Conservation (phyloP, 495 filamentous ascomycete genomes). For the Hyaloscypha bicolor region DNA sequence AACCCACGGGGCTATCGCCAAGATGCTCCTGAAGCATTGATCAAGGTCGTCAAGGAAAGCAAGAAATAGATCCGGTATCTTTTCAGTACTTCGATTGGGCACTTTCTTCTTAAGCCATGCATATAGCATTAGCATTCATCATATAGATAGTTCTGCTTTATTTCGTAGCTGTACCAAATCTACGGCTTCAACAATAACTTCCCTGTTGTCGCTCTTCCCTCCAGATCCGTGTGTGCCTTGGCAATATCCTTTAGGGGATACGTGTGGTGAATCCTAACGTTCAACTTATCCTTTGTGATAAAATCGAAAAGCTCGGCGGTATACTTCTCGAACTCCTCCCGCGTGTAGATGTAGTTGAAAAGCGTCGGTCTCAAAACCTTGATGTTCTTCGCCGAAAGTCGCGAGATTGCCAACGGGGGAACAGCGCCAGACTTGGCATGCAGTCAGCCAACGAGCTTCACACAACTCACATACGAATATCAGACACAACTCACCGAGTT, state of each 20-base stretch:
- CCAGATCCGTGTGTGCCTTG: constrained; percentile 78
- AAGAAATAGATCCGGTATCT: constrained; percentile 25
- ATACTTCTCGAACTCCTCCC: constrained; percentile 77
- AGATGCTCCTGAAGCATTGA: constrained; percentile 79
- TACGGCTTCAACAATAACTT: constrained; percentile 63
- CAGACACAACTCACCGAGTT: constrained; percentile 64
- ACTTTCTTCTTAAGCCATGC: constrained; percentile 4
- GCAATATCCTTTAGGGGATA: constrained; percentile 81
- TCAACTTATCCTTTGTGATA: constrained; percentile 67
- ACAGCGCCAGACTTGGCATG: constrained; percentile 63
- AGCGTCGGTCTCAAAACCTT: constrained; percentile 77
- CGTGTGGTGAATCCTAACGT: constrained; percentile 74
- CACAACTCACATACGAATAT: not conserved
- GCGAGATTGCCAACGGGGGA: constrained; percentile 68
- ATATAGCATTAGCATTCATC: not conserved
- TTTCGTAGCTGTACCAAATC: not conserved
- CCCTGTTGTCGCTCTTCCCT: constrained; percentile 80
- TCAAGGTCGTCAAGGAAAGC: constrained; percentile 70
- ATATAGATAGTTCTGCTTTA: constrained; percentile 1
- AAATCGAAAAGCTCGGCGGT: constrained; percentile 72
- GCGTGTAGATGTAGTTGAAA: constrained; percentile 71
- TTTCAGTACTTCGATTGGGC: not conserved
- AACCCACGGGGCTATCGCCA: constrained; percentile 95
- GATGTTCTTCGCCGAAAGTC: constrained; percentile 75
- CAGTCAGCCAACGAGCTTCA: not conserved